phyloP scores from a whole-genome alignment of 2,329 filamentous ascomycete species.

The Pezicula radicicola region DNA sequence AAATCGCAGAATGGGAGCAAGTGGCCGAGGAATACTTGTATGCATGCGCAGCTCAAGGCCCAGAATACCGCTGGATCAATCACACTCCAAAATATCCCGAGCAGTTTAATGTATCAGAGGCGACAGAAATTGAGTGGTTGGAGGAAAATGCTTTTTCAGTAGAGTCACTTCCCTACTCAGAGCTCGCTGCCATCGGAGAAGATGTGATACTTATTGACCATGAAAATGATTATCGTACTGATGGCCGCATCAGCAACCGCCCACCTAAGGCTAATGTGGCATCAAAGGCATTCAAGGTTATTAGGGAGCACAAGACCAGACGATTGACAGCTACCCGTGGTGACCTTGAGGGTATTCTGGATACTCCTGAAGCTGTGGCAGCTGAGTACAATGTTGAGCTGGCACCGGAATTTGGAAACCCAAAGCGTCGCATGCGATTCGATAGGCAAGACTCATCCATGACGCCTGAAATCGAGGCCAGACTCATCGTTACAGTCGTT shows the following conservation, averaged over 20 bases:
- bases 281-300: neutral
- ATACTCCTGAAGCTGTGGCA: conserved; percentile 11
- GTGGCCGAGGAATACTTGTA: conserved; percentile 30
- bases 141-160: conserved; percentile 36
- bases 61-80: conserved; percentile 37
- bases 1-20: conserved; percentile 46
- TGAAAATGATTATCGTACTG: neutral
- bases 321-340: conserved; percentile 13
- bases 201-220: conserved; percentile 1
- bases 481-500: conserved; percentile 55
- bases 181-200: conserved; percentile 23
- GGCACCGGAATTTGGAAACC: neutral
- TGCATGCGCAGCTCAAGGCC: conserved; percentile 29
- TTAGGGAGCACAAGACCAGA: conserved; percentile 15
- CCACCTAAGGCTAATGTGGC: neutral
- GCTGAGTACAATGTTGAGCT: conserved; percentile 17
- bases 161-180: conserved; percentile 40
- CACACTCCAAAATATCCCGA: conserved; percentile 17
- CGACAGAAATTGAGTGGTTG: conserved; percentile 33
- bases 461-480: conserved; percentile 39
- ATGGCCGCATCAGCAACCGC: neutral
- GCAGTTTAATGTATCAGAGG: conserved; percentile 11
- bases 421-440: neutral
- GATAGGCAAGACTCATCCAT: conserved; percentile 27
- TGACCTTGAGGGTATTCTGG: conserved; percentile 22